Evolutionary conservation across 2,329 filamentous ascomycete species (phyloP).

Genomic region (Verticillium longisporum): DNA sequence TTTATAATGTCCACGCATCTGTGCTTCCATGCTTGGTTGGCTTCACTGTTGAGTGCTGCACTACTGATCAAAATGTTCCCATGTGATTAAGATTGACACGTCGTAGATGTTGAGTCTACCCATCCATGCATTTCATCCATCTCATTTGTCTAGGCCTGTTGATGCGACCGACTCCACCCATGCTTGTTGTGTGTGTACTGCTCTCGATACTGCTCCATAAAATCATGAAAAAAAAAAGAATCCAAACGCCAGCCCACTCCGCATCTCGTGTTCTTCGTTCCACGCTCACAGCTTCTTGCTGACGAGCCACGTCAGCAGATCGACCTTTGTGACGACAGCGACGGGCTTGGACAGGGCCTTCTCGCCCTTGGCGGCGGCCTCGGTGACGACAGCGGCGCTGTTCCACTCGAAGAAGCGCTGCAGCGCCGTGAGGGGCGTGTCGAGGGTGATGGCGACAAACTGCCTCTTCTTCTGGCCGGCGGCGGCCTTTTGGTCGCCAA

Average conservation of each 20-base stretch:
- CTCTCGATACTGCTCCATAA: neutral
- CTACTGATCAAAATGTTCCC: too few species aligned
- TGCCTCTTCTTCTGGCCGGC: slow-evolving; percentile 46
- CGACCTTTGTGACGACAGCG: slow-evolving; percentile 93
- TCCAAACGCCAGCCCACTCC: neutral
- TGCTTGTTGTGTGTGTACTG: neutral
- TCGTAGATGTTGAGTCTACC: slow-evolving; percentile 36
- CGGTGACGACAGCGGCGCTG: slow-evolving; percentile 88
- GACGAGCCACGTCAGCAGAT: slow-evolving; percentile 87
- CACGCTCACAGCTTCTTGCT: slow-evolving; percentile 40
- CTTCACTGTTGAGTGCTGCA: too few species aligned
- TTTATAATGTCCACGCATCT: neutral
- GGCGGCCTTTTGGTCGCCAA: slow-evolving; percentile 31
- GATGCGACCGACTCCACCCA: slow-evolving; percentile 11
- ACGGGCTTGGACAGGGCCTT: slow-evolving; percentile 65
- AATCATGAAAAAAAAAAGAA: neutral
- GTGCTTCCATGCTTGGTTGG: neutral
- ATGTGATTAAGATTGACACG: slow-evolving; percentile 2
- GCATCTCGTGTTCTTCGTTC: too few species aligned
- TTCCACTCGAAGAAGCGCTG: slow-evolving; percentile 98
- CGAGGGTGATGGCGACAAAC: slow-evolving; percentile 90
- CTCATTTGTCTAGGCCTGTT: slow-evolving; percentile 9
- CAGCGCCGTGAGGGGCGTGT: slow-evolving; percentile 76
- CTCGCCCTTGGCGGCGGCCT: slow-evolving; percentile 51
- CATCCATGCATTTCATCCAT: slow-evolving; percentile 1